Percentiles rank a stretch among this genome's conserved stretches.
phyloP scores from a whole-genome alignment of 257 asterid species.

The Eustoma russellianum region DNA sequence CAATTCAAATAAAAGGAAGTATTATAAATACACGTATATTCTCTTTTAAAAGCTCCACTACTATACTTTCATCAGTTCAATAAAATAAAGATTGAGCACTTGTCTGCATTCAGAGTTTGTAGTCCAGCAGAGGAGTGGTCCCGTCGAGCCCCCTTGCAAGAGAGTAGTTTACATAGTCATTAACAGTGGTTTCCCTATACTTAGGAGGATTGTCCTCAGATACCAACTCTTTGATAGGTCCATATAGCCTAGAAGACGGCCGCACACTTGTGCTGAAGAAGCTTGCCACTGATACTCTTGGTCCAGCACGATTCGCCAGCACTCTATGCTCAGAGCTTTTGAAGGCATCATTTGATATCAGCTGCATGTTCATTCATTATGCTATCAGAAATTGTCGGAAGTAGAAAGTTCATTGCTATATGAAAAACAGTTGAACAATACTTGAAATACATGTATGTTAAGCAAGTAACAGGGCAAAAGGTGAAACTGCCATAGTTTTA shows the following conservation, averaged over 20 bases:
- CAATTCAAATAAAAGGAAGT: too few species aligned
- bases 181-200: slow-evolving; percentile 18
- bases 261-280: slow-evolving; percentile 17
- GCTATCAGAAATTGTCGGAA: too few species aligned
- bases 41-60: too few species aligned
- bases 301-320: slow-evolving; percentile 14
- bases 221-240: slow-evolving; percentile 16
- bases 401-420: too few species aligned
- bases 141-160: slow-evolving; percentile 16
- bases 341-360: slow-evolving; percentile 20
- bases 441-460: too few species aligned
- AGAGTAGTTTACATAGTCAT: slow-evolving; percentile 4
- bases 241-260: slow-evolving; percentile 14
- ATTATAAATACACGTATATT: too few species aligned
- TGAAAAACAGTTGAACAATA: too few species aligned
- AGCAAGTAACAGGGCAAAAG: neutral
- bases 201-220: slow-evolving; percentile 19
- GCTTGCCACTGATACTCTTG: slow-evolving; percentile 21
- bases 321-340: slow-evolving; percentile 21
- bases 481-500: neutral
- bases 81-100: too few species aligned
- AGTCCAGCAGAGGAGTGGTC: slow-evolving; percentile 16
- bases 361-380: slow-evolving; percentile 6
- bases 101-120: neutral
- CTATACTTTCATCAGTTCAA: too few species aligned